These are phyloP conservation scores for Reticulascus tulasneorum DNA, from an alignment of 2,329 filamentous ascomycete species.

Conservation along the genomic window DNA sequence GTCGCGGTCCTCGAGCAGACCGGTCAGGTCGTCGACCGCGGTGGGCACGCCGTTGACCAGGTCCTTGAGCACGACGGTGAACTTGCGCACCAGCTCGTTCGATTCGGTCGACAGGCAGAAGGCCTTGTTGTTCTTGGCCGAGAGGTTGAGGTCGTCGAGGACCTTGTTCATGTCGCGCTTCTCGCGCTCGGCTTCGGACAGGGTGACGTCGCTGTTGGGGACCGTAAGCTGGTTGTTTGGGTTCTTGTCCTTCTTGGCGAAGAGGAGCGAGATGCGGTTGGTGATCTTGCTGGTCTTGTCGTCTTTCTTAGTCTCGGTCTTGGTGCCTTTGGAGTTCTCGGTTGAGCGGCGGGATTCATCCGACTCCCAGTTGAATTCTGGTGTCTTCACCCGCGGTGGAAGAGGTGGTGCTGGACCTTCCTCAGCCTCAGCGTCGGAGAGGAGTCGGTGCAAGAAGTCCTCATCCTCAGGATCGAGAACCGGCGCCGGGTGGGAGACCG, in stretches of 20 bases:
- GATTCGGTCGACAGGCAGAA: conserved; percentile 83
- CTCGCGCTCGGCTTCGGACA: conserved; percentile 43
- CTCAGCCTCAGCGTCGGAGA: conserved; percentile 29
- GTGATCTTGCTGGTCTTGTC: conserved; percentile 28
- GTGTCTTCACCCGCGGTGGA: conserved; percentile 48
- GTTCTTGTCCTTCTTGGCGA: conserved; percentile 33
- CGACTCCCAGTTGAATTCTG: conserved; percentile 45
- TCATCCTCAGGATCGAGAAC: conserved; percentile 56
- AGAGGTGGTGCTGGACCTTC: conserved; percentile 47
- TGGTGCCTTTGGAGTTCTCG: conserved; percentile 11
- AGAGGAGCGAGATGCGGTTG: conserved; percentile 30
- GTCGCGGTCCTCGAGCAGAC: conserved; percentile 57
- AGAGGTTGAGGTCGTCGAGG: conserved; percentile 79
- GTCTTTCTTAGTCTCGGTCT: conserved; percentile 20
- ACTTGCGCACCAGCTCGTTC: conserved; percentile 73
- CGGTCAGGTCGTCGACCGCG: conserved; percentile 81
- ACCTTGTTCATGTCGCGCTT: conserved; percentile 72
- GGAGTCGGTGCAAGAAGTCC: conserved; percentile 52
- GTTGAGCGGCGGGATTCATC: conserved; percentile 9
- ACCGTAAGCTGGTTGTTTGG: conserved; percentile 25
- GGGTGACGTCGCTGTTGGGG: conserved; percentile 32
- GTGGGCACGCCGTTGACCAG: conserved; percentile 89
- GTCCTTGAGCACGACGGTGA: conserved; percentile 89
- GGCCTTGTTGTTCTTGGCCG: conserved; percentile 78
- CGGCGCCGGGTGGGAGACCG: conserved; percentile 27